A percentile compares a stretch with the other conserved stretches of the same genome.
phyloP scores from a whole-genome alignment of 257 asterid species.

The Solanum sparsipilum region DNA sequence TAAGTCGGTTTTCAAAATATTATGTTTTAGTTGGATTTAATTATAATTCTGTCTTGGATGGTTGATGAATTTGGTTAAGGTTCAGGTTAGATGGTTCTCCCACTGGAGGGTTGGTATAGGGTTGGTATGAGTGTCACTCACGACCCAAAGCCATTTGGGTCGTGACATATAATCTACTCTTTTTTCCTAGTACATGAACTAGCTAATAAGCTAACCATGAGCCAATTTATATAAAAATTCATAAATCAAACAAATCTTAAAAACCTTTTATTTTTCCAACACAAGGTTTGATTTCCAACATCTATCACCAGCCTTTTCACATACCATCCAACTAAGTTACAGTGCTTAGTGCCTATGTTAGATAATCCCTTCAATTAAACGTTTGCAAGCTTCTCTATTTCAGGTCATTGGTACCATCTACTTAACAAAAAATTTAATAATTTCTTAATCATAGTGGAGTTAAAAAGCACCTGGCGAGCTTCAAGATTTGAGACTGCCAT shows the following conservation, averaged over 20 bases:
- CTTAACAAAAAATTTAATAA: not conserved
- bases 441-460: not conserved
- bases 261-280: not conserved
- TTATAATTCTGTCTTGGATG: not conserved
- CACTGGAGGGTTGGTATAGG: not conserved
- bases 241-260: not conserved
- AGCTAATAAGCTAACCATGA: not conserved
- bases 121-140: not conserved
- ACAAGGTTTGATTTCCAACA: not conserved
- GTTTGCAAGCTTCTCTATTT: not conserved
- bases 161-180: not conserved
- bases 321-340: not conserved
- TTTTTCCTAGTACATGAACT: not conserved
- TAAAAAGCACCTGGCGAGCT: conserved; percentile 78
- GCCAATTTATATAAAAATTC: not conserved
- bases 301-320: not conserved
- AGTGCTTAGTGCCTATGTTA: not conserved
- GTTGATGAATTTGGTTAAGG: not conserved
- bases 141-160: not conserved
- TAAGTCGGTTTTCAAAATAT: not conserved
- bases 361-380: not conserved
- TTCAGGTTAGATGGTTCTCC: not conserved
- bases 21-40: not conserved
- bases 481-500: conserved; percentile 98
- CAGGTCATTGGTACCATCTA: not conserved